Percentiles rank a stretch among this genome's conserved stretches.
Conservation (phyloP, 1,284 basidiomycete species). For the Heimioporus retisporus region DNA sequence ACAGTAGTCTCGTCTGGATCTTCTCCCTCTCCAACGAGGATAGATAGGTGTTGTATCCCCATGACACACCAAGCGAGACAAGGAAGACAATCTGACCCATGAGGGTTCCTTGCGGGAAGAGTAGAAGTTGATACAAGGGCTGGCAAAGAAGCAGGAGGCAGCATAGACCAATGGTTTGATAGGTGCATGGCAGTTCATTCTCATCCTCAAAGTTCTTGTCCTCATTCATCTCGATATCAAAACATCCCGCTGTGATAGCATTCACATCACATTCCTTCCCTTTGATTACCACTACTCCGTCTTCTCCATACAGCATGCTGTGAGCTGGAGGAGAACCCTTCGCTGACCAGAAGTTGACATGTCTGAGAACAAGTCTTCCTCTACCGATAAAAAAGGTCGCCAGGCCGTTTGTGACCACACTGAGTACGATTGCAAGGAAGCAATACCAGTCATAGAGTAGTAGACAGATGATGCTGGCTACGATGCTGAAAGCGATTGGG, state of each 20-base stretch:
- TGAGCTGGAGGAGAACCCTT: conserved; percentile 32
- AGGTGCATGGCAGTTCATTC: background rate
- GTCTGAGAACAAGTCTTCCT: conserved; percentile 27
- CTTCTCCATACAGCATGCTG: conserved; percentile 25
- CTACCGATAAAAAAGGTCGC: conserved; percentile 29
- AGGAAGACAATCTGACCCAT: conserved; percentile 44
- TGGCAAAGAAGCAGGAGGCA: conserved; percentile 35
- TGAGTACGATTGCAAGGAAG: conserved; percentile 41
- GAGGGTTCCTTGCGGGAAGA: conserved; percentile 37
- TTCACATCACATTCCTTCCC: conserved; percentile 43
- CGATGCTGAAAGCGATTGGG: conserved; percentile 34
- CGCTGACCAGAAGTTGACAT: conserved; percentile 9
- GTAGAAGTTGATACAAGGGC: conserved; percentile 40
- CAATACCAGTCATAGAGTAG: conserved; percentile 34
- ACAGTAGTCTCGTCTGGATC: conserved; percentile 32
- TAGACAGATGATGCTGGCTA: conserved; percentile 31
- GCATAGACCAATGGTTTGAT: conserved; percentile 32
- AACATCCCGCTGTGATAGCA: conserved; percentile 38
- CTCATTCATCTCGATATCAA: conserved; percentile 23
- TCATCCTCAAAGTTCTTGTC: no score
- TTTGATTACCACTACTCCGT: conserved; percentile 33
- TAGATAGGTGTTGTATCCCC: conserved; percentile 37
- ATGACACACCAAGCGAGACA: conserved; percentile 34
- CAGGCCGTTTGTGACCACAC: conserved; percentile 40
- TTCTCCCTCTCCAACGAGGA: conserved; percentile 38